Base-by-base conservation (phyloP, 257 asterid genomes). In the Catharanthus roseus region DNA sequence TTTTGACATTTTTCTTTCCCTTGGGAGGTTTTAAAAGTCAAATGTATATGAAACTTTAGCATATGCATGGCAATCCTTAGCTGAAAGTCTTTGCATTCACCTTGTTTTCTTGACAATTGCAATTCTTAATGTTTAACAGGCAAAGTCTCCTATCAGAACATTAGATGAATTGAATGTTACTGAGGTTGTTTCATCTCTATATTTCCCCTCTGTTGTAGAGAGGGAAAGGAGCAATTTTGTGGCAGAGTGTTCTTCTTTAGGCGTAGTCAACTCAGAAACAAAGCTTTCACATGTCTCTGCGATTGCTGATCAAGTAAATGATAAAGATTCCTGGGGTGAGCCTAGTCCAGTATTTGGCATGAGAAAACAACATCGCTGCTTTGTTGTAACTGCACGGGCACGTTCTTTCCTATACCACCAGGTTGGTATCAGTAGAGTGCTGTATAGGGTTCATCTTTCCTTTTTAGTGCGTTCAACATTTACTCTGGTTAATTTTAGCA, bases 341-440 rank as follows among this genome's bases (percentile, higher is more conserved):
- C 74, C 79, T 73, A 69, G 73, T 70, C 83, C 72, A 75, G 83
- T 79, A 71, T 89, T 91, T 80, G 97, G 99, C 75, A 67, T 69
- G 78, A 83, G 93, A 81, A 86, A 75, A 83, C 80, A 74, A 70
- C 96, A 89, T 65, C 88, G 88, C 50, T 87, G 96, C 86, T 77
- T 91, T 65, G 93, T 88, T 78, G 85, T 89, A 34, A 91, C 97
- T 65, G 96, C 99, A 73, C 89, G 97, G 56, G 86, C 93, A 38
- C 90, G 90, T 44, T 93, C 99, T 64, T 93, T 93, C 77, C 95
- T 93, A 66, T 93, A 93, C 81, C 97, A 91, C 81, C 96, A 93
- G 97, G 97, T 93, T 69, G 58, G 64, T 70, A 53, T 73, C 78
- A 55, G 65, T 54, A 67, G 10, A 42, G 51, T 11, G 51, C 51